Evolutionary conservation across 495 filamentous ascomycete species (phyloP), one percentile per base, ranked within the genome.

Genomic region (Penicillium cataractarum): DNA sequence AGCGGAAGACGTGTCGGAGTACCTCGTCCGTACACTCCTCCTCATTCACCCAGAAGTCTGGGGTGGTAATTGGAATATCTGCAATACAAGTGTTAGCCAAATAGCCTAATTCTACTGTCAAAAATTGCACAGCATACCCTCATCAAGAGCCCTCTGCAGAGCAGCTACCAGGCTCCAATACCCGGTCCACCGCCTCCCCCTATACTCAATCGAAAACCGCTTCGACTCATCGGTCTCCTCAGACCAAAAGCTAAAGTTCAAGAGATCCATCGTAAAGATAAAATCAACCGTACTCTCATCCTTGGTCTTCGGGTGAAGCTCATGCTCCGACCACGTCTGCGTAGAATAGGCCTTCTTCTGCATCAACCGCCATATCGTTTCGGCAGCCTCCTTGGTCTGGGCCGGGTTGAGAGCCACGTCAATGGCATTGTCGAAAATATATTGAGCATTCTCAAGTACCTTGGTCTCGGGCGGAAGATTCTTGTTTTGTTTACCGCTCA

Each of bases 181-280:
- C 29, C 95, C 95, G 2, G 93, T 97, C 90, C 91, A 97, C 57
- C 75, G 84, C 75, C 86, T 88, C 29, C 87, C 93, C 22, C 82
- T 83, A 72, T 97, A 98, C 44, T 89, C 87, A 7, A 98, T 81
- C 9, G 88, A 81, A 75, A 96, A 98, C 32, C 90, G 79, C 63
- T 89, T 82, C 12, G 84, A 80, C 33, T 86, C 82, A 22, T 83
- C 78, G 6, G 74, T 62, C 55, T 79, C 78, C 33, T 89, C 88
- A 26, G 91, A 94, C 93, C 94, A 99, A 75, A 99, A 99, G 31
- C 87, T 93, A 68, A 98, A 99, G 72, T 99, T 99, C 58, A 99
- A 79, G 15, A 99, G 73, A 71, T 99, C 95, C 92, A 98, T 96
- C 15, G 90, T 90, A 73, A 99, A 97, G 52, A 99, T 92, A 69